Evolutionary conservation across 2,329 filamentous ascomycete species (phyloP).

Genomic region (Aspergillus sp.): DNA sequence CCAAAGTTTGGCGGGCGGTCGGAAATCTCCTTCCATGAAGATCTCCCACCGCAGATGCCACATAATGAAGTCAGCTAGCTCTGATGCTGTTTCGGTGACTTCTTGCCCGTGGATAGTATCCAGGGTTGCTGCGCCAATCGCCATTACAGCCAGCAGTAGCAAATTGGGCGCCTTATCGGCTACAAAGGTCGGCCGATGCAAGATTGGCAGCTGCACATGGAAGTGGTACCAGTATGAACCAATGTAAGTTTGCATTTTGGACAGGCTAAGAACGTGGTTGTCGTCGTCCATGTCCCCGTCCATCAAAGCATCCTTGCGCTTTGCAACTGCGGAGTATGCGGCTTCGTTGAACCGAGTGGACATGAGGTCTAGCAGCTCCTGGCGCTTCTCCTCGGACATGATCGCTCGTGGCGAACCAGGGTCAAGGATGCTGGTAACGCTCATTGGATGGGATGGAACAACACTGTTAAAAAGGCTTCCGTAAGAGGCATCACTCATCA

Average conservation of each 20-base stretch:
- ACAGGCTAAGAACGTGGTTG: slow-evolving; percentile 69
- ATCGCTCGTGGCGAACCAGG: slow-evolving; percentile 75
- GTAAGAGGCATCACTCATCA: slow-evolving; percentile 51
- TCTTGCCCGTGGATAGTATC: slow-evolving; percentile 77
- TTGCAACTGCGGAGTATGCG: slow-evolving; percentile 70
- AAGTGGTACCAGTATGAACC: slow-evolving; percentile 94
- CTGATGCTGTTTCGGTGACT: slow-evolving; percentile 72
- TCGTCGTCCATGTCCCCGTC: slow-evolving; percentile 71
- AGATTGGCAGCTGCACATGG: slow-evolving; percentile 88
- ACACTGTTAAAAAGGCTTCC: slow-evolving; percentile 50
- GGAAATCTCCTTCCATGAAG: slow-evolving; percentile 86
- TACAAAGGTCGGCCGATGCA: slow-evolving; percentile 91
- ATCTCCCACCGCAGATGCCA: slow-evolving; percentile 96
- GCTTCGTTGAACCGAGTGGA: slow-evolving; percentile 77
- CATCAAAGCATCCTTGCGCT: slow-evolving; percentile 73
- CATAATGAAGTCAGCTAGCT: slow-evolving; percentile 84
- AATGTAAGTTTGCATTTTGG: slow-evolving; percentile 96
- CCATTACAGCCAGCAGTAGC: slow-evolving; percentile 83
- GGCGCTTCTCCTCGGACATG: slow-evolving; percentile 83
- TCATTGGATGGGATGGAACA: slow-evolving; percentile 75
- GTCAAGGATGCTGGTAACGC: slow-evolving; percentile 80
- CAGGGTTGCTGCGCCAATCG: slow-evolving; percentile 85
- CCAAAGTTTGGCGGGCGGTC: slow-evolving; percentile 92
- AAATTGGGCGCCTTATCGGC: slow-evolving; percentile 83
- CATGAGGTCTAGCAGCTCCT: slow-evolving; percentile 80